A percentile compares a stretch with the other conserved stretches of the same genome.
Conservation (phyloP, 441 rosid species). For the Geranium incanum region DNA sequence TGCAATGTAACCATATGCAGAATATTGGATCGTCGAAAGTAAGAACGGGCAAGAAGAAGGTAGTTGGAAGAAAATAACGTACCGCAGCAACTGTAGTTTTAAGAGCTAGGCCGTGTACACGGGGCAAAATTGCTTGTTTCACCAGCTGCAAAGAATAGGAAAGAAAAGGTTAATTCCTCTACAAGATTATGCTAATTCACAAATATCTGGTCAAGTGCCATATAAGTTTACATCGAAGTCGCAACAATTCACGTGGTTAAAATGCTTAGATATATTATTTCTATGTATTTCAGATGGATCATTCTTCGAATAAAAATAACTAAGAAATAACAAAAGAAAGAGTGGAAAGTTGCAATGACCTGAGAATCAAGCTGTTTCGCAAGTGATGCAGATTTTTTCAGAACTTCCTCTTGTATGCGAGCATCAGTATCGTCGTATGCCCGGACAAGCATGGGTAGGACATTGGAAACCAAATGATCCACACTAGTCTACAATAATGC, state of each 20-base stretch:
- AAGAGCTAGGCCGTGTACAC: constrained; percentile 86
- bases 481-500: constrained; percentile 47
- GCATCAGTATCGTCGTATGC: constrained; percentile 87
- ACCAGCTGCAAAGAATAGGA: constrained; percentile 54
- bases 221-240: too few relatives aligned
- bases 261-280: not conserved
- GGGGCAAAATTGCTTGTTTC: constrained; percentile 86
- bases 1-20: not conserved
- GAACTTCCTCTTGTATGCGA: constrained; percentile 82
- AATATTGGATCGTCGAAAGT: not conserved
- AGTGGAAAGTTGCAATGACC: constrained; percentile 40
- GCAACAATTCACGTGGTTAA: not conserved
- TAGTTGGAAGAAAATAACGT: constrained; percentile 22
- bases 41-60: not conserved
- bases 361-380: constrained; percentile 78
- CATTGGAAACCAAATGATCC: constrained; percentile 56
- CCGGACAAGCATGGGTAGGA: constrained; percentile 77
- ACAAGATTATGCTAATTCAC: not conserved
- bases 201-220: not conserved
- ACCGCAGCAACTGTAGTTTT: constrained; percentile 94
- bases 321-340: not conserved
- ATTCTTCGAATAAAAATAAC: not conserved
- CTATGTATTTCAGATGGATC: not conserved
- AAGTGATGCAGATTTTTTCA: constrained; percentile 65
- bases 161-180: not conserved